Evolutionary conservation across 1,284 basidiomycete genomes (phyloP).

Genomic region (Thecaphora thlaspeos): DNA sequence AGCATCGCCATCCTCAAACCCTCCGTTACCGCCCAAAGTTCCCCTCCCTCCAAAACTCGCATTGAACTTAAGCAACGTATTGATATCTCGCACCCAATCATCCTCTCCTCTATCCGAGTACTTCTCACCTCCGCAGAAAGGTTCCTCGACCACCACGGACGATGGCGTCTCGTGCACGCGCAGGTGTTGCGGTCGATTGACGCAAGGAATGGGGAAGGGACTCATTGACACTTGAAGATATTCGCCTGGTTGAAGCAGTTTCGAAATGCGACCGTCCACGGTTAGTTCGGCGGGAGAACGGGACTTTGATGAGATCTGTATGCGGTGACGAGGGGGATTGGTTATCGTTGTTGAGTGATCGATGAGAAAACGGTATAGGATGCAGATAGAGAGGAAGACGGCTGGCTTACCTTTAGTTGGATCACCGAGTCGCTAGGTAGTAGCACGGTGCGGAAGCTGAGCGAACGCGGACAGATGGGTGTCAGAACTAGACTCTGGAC

Average conservation of each 20-base stretch:
- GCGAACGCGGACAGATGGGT: constrained; percentile 87
- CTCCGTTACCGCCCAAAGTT: constrained; percentile 37
- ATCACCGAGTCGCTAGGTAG: constrained; percentile 80
- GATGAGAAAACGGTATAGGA: too few species aligned
- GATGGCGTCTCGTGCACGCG: too few species aligned
- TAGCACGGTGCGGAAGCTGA: constrained; percentile 87
- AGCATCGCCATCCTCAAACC: constrained; percentile 30
- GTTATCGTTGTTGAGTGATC: too few species aligned
- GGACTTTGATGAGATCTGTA: constrained; percentile 77
- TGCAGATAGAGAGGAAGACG: too few species aligned
- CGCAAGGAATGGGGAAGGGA: constrained; percentile 83
- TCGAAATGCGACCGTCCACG: constrained; percentile 84
- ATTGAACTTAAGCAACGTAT: constrained; percentile 61
- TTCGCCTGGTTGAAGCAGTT: constrained; percentile 76
- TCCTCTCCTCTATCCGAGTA: constrained; percentile 69
- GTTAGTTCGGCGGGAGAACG: constrained; percentile 84
- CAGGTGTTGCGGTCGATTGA: constrained; percentile 26
- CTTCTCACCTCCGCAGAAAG: constrained; percentile 13
- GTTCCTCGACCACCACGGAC: constrained; percentile 1
- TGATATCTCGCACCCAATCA: constrained; percentile 95
- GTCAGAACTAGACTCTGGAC: constrained; percentile 85
- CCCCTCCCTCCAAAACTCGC: constrained; percentile 51
- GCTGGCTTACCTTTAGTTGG: constrained; percentile 69
- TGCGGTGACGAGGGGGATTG: background rate
- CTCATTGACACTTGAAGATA: constrained; percentile 81